Conservation (phyloP, 331 rosid species). For the Telfairia occidentalis region DNA sequence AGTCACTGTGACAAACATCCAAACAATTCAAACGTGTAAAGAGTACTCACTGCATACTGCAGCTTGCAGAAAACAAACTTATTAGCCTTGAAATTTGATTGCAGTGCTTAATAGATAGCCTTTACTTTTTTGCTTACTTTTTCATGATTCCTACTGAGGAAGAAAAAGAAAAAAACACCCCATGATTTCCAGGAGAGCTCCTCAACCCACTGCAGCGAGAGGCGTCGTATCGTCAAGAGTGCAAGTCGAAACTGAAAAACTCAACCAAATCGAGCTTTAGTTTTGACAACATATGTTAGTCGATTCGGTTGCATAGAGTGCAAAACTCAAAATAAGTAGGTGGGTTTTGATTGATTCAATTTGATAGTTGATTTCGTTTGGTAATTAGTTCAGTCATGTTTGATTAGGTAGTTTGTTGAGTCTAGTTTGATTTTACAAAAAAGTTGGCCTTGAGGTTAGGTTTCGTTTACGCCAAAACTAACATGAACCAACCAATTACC, state of each 20-base stretch:
- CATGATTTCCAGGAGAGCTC: background rate
- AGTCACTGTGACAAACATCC: background rate
- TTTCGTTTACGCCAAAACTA: background rate
- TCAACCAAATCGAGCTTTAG: background rate
- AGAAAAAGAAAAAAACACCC: background rate
- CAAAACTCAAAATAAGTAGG: background rate
- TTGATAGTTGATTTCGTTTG: background rate
- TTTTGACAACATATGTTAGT: background rate
- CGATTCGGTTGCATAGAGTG: background rate
- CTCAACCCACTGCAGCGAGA: background rate
- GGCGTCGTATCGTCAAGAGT: background rate
- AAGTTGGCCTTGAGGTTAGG: background rate
- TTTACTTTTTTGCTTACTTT: background rate
- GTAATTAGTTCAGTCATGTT: background rate
- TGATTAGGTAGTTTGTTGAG: background rate
- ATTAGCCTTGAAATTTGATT: background rate
- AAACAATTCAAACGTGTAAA: background rate
- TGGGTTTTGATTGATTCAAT: background rate
- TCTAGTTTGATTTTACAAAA: background rate
- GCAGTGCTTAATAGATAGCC: background rate
- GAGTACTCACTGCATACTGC: background rate
- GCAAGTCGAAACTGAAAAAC: background rate
- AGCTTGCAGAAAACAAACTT: background rate
- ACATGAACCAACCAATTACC: no score
- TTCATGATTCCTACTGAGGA: background rate